A percentile compares a stretch with the other conserved stretches of the same genome.
Conservation (phyloP, 1,139 yeast species). For the Suhomyces wounanorum region DNA sequence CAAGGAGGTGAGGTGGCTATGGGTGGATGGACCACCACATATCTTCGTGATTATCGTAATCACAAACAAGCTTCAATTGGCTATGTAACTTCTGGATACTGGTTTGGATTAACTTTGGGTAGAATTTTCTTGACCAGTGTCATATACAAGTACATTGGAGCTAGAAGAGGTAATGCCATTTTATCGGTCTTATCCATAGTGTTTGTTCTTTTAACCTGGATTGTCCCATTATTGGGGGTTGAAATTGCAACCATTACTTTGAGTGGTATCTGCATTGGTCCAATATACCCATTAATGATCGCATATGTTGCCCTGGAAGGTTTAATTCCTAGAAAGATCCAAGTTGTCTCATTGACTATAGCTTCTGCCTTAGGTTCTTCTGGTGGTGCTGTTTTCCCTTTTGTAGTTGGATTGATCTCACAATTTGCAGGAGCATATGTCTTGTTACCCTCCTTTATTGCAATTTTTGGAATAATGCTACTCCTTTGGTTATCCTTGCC, state of each 20-base stretch:
- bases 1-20: conserved; percentile 70
- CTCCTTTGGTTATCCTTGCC: conserved; percentile 51
- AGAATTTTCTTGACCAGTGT: conserved; percentile 50
- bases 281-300: conserved; percentile 57
- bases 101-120: conserved; percentile 71
- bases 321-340: conserved; percentile 55
- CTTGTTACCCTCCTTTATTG: conserved; percentile 55
- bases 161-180: conserved; percentile 48
- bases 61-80: conserved; percentile 52
- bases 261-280: conserved; percentile 55
- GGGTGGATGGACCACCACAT: conserved; percentile 75
- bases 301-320: conserved; percentile 41
- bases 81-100: conserved; percentile 68
- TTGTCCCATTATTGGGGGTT: conserved; percentile 30
- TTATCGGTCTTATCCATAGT: conserved; percentile 35
- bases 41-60: conserved; percentile 55
- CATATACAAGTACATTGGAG: conserved; percentile 45
- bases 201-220: conserved; percentile 50
- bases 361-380: conserved; percentile 62
- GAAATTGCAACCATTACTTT: conserved; percentile 42
- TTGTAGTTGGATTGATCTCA: conserved; percentile 55
- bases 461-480: conserved; percentile 39
- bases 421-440: conserved; percentile 54
- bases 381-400: conserved; percentile 63
- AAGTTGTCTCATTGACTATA: conserved; percentile 53